phyloP scores from a whole-genome alignment of 768 basidiomycete genomes.

The Sutorius australiensis region DNA sequence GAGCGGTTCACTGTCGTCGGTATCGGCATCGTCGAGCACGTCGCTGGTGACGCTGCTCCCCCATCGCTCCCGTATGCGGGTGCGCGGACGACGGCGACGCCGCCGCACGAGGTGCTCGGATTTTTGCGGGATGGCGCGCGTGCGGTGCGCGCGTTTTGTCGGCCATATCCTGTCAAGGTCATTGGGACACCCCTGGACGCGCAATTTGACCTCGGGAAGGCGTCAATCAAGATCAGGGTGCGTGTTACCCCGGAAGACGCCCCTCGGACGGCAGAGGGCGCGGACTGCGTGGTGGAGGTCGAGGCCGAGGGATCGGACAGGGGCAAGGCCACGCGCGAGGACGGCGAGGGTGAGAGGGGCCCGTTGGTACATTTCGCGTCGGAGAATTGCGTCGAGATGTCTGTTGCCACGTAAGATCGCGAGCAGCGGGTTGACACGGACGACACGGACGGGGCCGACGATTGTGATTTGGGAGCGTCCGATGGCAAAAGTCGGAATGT shows the following conservation, averaged over 20 bases:
- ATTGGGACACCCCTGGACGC: slow-evolving; percentile 67
- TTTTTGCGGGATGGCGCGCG: slow-evolving; percentile 85
- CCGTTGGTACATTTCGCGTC: slow-evolving; percentile 87
- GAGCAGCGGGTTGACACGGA: not conserved
- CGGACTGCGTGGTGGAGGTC: not conserved
- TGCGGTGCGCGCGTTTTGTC: slow-evolving; percentile 77
- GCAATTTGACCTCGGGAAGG: slow-evolving; percentile 71
- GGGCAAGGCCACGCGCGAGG: slow-evolving; percentile 8
- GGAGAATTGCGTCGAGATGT: slow-evolving; percentile 28
- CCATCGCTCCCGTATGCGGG: slow-evolving; percentile 16
- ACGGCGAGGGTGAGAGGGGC: slow-evolving; percentile 24
- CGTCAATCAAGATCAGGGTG: slow-evolving; percentile 67
- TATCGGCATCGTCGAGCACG: slow-evolving; percentile 16
- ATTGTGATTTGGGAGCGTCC: no score
- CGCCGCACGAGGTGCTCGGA: slow-evolving; percentile 32
- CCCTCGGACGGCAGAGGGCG: slow-evolving; percentile 5
- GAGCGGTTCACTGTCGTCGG: not conserved
- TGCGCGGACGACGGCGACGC: not conserved
- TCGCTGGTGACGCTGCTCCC: slow-evolving; percentile 19
- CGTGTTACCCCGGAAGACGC: slow-evolving; percentile 58
- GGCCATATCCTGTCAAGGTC: slow-evolving; percentile 76
- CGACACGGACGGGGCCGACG: not conserved
- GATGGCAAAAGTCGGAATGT: not conserved
- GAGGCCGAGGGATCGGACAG: not conserved
- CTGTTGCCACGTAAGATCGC: slow-evolving; percentile 3